Percentiles rank a stretch among this genome's conserved stretches.
Evolutionary conservation across 2,329 filamentous ascomycete genomes (phyloP).

Genomic region (Epichloe glyceriae): DNA sequence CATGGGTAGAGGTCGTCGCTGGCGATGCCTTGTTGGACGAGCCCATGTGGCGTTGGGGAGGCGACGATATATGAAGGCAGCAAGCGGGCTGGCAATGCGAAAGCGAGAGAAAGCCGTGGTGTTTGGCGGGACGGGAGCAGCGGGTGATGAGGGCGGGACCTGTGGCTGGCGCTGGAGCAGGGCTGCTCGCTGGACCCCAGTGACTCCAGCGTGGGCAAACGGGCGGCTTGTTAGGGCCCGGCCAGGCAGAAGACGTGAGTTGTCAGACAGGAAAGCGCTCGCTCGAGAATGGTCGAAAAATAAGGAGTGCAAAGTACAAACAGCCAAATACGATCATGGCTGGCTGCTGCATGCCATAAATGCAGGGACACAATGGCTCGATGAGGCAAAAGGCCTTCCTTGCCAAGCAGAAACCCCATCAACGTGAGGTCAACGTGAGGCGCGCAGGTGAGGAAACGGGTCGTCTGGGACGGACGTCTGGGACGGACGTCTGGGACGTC

Average conservation of each 20-base stretch:
- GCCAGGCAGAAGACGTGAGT: conserved; percentile 8
- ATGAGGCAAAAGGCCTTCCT: conserved; percentile 5
- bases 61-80: conserved; percentile 4
- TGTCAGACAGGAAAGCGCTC: not conserved
- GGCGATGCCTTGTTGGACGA: conserved; percentile 2
- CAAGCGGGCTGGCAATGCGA: not conserved
- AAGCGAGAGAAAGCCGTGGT: not conserved
- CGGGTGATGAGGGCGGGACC: not conserved
- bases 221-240: conserved; percentile 2
- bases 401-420: not conserved
- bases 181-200: not conserved
- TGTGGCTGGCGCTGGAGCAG: not conserved
- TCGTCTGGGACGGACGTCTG: not conserved
- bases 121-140: not conserved
- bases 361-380: conserved; percentile 14
- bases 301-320: not conserved
- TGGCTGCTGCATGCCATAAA: conserved; percentile 11
- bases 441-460: conserved; percentile 6
- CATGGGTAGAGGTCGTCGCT: conserved; percentile 5
- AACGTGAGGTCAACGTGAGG: conserved; percentile 1
- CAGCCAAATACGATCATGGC: not conserved
- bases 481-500: too few relatives aligned
- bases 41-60: conserved; percentile 2
- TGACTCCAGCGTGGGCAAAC: not conserved
- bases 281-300: not conserved